These are phyloP conservation scores for Closterium sp. DNA, from an alignment of 139 green algal species.

Conservation along the genomic window DNA sequence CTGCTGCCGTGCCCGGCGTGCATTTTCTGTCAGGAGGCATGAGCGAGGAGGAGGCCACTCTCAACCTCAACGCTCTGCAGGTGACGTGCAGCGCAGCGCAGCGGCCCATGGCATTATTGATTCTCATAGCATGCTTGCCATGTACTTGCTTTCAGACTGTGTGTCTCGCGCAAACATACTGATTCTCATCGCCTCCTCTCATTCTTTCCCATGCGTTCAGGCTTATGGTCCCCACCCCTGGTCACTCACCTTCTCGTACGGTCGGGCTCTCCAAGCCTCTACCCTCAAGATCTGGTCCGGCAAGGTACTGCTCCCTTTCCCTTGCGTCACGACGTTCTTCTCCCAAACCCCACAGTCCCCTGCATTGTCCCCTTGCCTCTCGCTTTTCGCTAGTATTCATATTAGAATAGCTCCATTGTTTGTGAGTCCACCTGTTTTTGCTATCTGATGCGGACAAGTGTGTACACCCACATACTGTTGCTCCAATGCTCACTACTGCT, in stretches of 20 bases:
- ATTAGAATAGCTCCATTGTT: too few relatives aligned
- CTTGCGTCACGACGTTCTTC: background rate
- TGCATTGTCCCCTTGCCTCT: background rate
- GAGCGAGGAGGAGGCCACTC: conserved; percentile 75
- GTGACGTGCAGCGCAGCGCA: background rate
- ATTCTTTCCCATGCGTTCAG: conserved; percentile 34
- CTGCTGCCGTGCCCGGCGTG: conserved; percentile 86
- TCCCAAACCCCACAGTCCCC: background rate
- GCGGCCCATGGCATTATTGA: too few relatives aligned
- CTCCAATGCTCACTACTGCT: too few relatives aligned
- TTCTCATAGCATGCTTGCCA: background rate
- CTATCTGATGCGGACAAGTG: too few relatives aligned
- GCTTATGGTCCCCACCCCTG: conserved; percentile 65
- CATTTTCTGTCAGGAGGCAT: conserved; percentile 90
- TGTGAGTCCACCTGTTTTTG: too few relatives aligned
- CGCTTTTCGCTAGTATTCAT: background rate
- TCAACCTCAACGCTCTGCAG: conserved; percentile 84
- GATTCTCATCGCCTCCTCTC: conserved; percentile 71
- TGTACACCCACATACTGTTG: too few relatives aligned
- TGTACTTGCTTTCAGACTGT: background rate
- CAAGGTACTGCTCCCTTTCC: conserved; percentile 30
- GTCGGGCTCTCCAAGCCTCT: conserved; percentile 77
- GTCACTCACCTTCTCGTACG: conserved; percentile 94
- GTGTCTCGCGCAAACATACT: background rate
- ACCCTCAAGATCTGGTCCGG: conserved; percentile 52